Evolutionary conservation across 179 eudicot species (phyloP).

Genomic region (Spergularia azorica): DNA sequence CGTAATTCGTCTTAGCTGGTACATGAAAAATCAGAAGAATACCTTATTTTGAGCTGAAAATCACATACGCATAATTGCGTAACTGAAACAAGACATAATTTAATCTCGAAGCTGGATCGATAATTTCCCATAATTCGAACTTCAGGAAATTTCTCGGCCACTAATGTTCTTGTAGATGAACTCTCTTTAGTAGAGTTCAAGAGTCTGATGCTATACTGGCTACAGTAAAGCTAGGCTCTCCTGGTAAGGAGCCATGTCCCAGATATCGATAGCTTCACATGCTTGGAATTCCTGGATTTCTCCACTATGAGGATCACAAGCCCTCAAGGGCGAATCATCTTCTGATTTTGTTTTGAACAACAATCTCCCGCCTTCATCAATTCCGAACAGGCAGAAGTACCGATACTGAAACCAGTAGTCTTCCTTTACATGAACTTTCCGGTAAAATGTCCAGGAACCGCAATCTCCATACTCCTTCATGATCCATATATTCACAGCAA

Average conservation of each 20-base stretch:
- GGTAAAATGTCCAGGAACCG: background rate
- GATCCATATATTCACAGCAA: conserved; percentile 5
- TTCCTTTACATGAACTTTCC: background rate
- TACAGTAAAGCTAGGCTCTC: conserved; percentile 8
- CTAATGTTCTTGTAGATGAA: too few species aligned
- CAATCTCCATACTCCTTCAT: conserved; percentile 13
- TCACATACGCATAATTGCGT: too few species aligned
- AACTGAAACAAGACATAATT: too few species aligned
- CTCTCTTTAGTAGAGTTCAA: too few species aligned
- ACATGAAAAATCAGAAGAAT: too few species aligned
- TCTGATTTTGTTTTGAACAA: background rate
- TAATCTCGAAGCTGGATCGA: too few species aligned
- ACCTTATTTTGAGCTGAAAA: too few species aligned
- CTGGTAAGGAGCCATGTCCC: conserved; percentile 15
- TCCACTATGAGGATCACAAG: background rate
- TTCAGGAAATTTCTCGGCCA: too few species aligned
- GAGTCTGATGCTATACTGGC: background rate
- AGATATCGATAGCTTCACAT: background rate
- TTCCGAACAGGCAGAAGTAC: background rate
- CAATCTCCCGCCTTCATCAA: conserved; percentile 6
- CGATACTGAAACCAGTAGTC: conserved; percentile 10
- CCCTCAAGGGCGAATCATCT: conserved; percentile 11
- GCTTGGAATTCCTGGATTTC: conserved; percentile 5
- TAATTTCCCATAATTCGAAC: too few species aligned
- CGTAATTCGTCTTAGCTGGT: too few species aligned